Conservation (phyloP, 1,284 basidiomycete species). For the Stygiomarasmius scandens region DNA sequence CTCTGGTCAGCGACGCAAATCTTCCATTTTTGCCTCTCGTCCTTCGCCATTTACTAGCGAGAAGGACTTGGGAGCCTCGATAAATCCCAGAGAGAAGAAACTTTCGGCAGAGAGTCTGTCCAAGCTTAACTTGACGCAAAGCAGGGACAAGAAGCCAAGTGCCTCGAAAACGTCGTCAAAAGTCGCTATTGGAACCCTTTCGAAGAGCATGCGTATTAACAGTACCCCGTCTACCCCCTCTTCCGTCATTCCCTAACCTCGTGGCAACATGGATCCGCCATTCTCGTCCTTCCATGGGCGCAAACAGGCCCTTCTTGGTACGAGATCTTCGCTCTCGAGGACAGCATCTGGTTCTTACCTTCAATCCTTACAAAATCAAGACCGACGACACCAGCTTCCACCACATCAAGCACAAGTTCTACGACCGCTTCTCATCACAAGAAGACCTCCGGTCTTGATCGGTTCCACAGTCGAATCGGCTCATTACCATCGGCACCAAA, state of each 20-base stretch:
- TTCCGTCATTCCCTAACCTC: constrained; percentile 10
- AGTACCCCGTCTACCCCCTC: constrained; percentile 3
- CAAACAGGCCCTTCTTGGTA: constrained; percentile 8
- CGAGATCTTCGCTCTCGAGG: constrained; percentile 10
- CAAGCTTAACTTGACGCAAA: not conserved
- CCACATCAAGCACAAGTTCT: constrained; percentile 5
- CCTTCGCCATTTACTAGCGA: constrained; percentile 60
- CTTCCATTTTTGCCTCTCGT: constrained; percentile 52
- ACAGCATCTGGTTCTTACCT: not conserved
- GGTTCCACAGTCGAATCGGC: not conserved
- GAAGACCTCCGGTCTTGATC: constrained; percentile 4
- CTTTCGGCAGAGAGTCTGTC: constrained; percentile 11
- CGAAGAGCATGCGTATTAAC: constrained; percentile 15
- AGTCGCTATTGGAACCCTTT: not conserved
- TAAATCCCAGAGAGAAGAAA: constrained; percentile 12
- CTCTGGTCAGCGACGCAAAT: constrained; percentile 50
- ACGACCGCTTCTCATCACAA: constrained; percentile 10
- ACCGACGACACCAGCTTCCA: constrained; percentile 1
- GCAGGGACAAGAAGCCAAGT: no score
- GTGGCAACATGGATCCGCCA: constrained; percentile 12
- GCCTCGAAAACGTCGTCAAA: no score
- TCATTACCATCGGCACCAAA: constrained; percentile 9
- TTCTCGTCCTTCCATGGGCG: constrained; percentile 12
- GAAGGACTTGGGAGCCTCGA: constrained; percentile 25
- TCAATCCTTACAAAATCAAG: no score